These are phyloP conservation scores for Candida insectorum DNA, from an alignment of 805 yeast species.

Conservation along the genomic window DNA sequence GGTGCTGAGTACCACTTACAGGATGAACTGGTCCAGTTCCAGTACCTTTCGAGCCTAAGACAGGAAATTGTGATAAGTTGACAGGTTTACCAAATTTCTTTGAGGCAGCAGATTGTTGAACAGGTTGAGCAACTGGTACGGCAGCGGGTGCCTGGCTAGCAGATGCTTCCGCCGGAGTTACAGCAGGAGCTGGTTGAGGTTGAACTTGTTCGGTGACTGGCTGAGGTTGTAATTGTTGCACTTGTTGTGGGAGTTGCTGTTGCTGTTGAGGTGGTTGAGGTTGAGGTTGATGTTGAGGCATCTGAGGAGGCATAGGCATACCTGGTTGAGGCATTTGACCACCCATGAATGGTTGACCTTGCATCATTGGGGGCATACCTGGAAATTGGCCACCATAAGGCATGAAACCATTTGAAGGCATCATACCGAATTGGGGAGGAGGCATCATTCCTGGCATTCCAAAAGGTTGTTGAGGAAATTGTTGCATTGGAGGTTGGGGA, in stretches of 20 bases:
- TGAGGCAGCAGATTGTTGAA: conserved; percentile 7
- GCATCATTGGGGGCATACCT: conserved; percentile 13
- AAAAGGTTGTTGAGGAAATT: conserved; percentile 30
- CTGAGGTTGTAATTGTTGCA: conserved; percentile 1
- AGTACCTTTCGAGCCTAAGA: conserved; percentile 43
- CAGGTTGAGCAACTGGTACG: conserved; percentile 2
- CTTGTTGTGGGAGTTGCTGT: conserved; percentile 1
- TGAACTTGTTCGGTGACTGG: conserved; percentile 10
- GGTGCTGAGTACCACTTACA: conserved; percentile 12
- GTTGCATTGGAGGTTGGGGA: conserved; percentile 20
- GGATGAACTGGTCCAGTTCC: conserved; percentile 16
- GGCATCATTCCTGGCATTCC: conserved; percentile 42
- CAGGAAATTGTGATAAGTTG: conserved; percentile 51
- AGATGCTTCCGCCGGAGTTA: no score
- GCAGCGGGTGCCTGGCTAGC: no score
- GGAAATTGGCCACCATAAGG: conserved; percentile 16
- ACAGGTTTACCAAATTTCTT: conserved; percentile 12
- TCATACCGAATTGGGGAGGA: conserved; percentile 19
- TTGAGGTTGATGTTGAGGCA: conserved; percentile 7
- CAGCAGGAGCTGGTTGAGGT: conserved; percentile 1
- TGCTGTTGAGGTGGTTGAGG: conserved; percentile 2
- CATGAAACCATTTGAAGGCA: conserved; percentile 16
- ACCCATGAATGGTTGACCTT: conserved; percentile 13
- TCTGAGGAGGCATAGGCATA: conserved; percentile 6
- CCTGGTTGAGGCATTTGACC: conserved; percentile 6